phyloP scores from a whole-genome alignment of 225 moss, liverwort and hornwort species.

The Rhytidiadelphus loreus region DNA sequence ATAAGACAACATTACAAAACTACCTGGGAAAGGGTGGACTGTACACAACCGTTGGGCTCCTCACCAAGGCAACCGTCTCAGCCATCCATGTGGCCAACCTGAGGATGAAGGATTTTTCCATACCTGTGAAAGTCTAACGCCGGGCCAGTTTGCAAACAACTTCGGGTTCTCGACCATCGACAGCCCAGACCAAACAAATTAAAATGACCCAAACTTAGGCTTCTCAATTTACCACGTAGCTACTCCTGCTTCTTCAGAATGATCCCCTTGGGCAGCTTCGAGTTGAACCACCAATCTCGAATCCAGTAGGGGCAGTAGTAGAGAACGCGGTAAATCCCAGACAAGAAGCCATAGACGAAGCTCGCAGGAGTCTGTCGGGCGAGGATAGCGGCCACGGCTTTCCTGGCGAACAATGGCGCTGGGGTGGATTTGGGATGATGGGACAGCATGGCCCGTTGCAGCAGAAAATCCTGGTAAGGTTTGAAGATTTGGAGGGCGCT shows the following conservation, averaged over 20 bases:
- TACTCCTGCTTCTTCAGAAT: conserved; percentile 2
- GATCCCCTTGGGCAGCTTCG: background rate
- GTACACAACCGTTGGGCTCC: background rate
- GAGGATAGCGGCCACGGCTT: conserved; percentile 17
- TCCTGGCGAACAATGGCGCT: conserved; percentile 31
- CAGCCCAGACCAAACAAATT: background rate
- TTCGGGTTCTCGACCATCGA: background rate
- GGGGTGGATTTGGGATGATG: conserved; percentile 27
- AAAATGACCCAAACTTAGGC: background rate
- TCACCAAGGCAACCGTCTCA: background rate
- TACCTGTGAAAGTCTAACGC: background rate
- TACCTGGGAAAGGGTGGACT: background rate
- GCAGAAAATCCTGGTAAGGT: conserved; percentile 16
- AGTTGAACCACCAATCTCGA: conserved; percentile 33
- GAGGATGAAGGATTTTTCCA: background rate
- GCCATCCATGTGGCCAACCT: background rate
- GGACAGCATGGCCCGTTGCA: conserved; percentile 21
- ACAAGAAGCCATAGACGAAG: conserved; percentile 31
- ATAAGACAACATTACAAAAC: background rate
- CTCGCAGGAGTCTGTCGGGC: background rate
- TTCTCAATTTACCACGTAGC: background rate
- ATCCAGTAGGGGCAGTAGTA: conserved; percentile 38
- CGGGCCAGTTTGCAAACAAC: background rate
- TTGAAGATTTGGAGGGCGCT: conserved; percentile 19
- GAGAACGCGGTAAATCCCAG: conserved; percentile 9